These are phyloP conservation scores for Colletotrichum sp. DNA, from an alignment of 2,329 filamentous ascomycete species.

Conservation along the genomic window DNA sequence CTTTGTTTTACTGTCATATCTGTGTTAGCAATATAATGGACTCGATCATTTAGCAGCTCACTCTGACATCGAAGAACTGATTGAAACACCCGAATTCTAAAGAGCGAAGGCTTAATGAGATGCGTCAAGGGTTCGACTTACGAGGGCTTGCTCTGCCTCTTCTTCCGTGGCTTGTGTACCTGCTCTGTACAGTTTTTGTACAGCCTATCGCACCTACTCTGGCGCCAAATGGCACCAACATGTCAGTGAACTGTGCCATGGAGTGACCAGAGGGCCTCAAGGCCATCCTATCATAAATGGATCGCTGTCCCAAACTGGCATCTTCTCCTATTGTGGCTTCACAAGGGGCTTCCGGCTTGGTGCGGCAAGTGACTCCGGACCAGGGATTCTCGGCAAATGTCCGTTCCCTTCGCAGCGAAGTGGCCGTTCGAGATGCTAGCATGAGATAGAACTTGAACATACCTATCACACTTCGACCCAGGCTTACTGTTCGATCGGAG, in stretches of 20 bases:
- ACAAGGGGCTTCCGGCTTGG: neutral
- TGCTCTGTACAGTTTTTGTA: constrained; percentile 53
- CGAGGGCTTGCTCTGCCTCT: constrained; percentile 55
- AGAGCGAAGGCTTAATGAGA: too few relatives aligned
- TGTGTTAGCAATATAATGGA: neutral
- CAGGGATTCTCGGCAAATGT: neutral
- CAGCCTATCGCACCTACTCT: constrained; percentile 49
- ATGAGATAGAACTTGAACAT: neutral
- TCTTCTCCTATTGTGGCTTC: neutral
- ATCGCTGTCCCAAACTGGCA: neutral
- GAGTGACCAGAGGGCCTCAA: fast-evolving
- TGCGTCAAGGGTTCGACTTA: constrained; percentile 32
- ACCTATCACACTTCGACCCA: constrained; percentile 52
- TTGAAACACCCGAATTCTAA: too few relatives aligned
- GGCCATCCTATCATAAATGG: fast-evolving
- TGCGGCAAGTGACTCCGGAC: neutral
- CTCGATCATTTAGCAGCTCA: too few relatives aligned
- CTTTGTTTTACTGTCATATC: constrained; percentile 45
- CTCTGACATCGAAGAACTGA: too few relatives aligned
- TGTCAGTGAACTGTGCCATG: neutral
- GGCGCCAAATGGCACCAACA: neutral
- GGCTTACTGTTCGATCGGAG: constrained; percentile 42
- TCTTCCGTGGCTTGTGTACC: constrained; percentile 55
- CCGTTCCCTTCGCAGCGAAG: neutral
- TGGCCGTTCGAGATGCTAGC: neutral